Percentiles rank a stretch among this genome's conserved stretches.
phyloP scores from a whole-genome alignment of 768 basidiomycete genomes.

The Auriscalpium microsporum region DNA sequence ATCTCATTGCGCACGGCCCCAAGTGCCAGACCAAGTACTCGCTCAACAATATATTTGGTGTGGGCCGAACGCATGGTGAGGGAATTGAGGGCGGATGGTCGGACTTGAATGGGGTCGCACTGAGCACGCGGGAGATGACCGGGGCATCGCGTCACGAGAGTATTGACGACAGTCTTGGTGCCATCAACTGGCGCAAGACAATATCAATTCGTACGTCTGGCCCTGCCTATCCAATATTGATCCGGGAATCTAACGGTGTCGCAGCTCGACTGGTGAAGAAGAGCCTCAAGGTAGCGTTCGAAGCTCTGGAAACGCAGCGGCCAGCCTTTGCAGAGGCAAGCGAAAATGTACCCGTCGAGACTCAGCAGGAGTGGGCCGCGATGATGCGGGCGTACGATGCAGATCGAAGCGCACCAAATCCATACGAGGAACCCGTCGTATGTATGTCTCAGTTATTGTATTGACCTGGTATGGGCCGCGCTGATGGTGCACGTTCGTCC shows the following conservation, averaged over 20 bases:
- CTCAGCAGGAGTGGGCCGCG: not conserved
- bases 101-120: conserved; percentile 1
- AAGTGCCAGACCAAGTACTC: conserved; percentile 12
- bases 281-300: too few species aligned
- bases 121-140: conserved; percentile 9
- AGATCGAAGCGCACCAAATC: not conserved
- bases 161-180: conserved; percentile 6
- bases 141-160: conserved; percentile 5
- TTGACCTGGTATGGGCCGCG: too few species aligned
- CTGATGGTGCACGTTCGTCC: too few species aligned
- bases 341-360: not conserved
- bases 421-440: not conserved
- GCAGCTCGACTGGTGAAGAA: too few species aligned
- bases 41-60: conserved; percentile 3
- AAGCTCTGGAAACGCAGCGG: not conserved
- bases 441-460: too few species aligned
- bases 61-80: conserved; percentile 15
- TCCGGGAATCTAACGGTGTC: not conserved
- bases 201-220: not conserved
- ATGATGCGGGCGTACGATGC: not conserved
- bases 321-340: not conserved
- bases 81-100: conserved; percentile 14
- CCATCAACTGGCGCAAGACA: conserved; percentile 9
- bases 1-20: conserved; percentile 11
- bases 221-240: not conserved